These are phyloP conservation scores for Epichloe amarillans DNA, from an alignment of 2,329 filamentous ascomycete genomes.

Conservation along the genomic window DNA sequence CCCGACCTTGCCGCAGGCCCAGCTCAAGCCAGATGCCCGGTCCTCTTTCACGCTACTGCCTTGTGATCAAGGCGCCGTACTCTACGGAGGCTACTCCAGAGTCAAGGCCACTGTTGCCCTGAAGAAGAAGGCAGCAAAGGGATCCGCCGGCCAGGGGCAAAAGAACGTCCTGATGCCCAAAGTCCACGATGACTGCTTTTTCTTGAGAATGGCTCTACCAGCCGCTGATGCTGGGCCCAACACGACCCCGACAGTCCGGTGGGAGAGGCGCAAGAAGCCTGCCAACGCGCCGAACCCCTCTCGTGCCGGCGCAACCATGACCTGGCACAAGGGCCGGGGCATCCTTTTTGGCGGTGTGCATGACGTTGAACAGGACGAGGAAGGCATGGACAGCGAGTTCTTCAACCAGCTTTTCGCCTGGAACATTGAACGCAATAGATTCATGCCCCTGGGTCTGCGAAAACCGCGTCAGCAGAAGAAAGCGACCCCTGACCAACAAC, in stretches of 20 bases:
- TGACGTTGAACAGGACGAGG: constrained; percentile 80
- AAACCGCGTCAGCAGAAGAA: constrained; percentile 58
- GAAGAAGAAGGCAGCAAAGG: constrained; percentile 42
- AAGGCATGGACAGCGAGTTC: constrained; percentile 94
- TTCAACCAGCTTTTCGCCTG: constrained; percentile 86
- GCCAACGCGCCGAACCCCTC: constrained; percentile 75
- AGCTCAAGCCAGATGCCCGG: constrained; percentile 77
- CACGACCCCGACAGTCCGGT: constrained; percentile 60
- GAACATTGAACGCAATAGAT: constrained; percentile 91
- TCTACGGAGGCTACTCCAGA: constrained; percentile 89
- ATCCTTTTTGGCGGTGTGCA: constrained; percentile 96
- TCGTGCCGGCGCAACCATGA: constrained; percentile 84
- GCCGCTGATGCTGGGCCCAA: constrained; percentile 50
- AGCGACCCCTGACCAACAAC: constrained; percentile 36
- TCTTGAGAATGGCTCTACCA: constrained; percentile 67
- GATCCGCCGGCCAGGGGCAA: constrained; percentile 45
- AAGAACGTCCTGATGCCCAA: constrained; percentile 71
- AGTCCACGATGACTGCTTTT: constrained; percentile 92
- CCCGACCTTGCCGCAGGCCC: constrained; percentile 60
- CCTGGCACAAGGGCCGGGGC: constrained; percentile 82
- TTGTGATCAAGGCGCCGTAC: constrained; percentile 75
- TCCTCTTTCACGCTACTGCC: constrained; percentile 88
- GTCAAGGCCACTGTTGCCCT: constrained; percentile 59
- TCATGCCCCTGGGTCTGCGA: constrained; percentile 70
- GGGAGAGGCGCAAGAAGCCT: constrained; percentile 88